phyloP scores from a whole-genome alignment of 108 stramenopile species.

The Nitzschia palea region DNA sequence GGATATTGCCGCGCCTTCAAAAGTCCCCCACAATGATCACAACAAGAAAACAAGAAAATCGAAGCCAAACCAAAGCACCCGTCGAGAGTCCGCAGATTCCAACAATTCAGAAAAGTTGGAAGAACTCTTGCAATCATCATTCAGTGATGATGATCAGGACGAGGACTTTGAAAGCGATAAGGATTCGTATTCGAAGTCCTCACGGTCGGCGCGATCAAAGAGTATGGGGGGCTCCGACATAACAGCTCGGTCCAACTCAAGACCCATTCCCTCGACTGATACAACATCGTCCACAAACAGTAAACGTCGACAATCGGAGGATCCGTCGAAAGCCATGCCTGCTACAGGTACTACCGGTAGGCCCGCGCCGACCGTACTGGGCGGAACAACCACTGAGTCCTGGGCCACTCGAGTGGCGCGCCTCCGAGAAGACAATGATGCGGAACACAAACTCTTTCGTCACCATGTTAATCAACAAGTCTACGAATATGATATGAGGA shows the following conservation, averaged over 20 bases:
- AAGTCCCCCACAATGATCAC: neutral
- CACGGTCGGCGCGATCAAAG: constrained; percentile 2
- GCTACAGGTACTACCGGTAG: neutral
- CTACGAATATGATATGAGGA: constrained; percentile 75
- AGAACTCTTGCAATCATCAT: constrained; percentile 8
- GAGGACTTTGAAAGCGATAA: constrained; percentile 3
- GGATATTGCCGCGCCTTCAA: neutral
- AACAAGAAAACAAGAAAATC: neutral
- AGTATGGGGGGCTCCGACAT: too few relatives aligned
- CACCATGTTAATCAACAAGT: constrained; percentile 18
- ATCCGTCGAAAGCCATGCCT: neutral
- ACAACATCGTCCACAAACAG: neutral
- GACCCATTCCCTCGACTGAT: constrained; percentile 6
- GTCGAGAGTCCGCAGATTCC: neutral
- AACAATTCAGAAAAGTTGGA: constrained; percentile 1
- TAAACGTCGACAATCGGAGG: constrained; percentile 5
- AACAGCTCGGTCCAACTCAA: constrained; percentile 9
- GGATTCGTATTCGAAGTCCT: neutral
- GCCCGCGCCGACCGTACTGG: constrained; percentile 41
- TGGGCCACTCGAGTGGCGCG: constrained; percentile 60
- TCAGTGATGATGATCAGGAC: neutral
- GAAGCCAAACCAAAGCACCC: neutral
- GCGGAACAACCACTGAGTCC: constrained; percentile 50
- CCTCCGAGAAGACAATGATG: constrained; percentile 55
- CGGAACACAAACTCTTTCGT: constrained; percentile 55